Evolutionary conservation across 345 rosid species (phyloP).

Genomic region (Toxicodendron radicans): DNA sequence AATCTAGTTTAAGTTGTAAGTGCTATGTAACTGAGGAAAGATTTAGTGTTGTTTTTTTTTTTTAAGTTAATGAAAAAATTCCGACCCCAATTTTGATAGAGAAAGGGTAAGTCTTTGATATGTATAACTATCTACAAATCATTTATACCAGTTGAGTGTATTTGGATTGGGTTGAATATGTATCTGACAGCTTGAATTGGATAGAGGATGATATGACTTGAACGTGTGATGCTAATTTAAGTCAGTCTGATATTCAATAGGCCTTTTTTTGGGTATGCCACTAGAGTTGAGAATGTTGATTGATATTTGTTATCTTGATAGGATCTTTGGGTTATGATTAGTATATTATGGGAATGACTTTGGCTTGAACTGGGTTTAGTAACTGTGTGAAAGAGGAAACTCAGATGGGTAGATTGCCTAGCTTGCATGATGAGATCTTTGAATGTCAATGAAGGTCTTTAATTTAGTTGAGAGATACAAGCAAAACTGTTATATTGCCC

Average conservation of each 20-base stretch:
- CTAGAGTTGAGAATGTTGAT: background rate
- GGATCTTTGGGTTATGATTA: background rate
- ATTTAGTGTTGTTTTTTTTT: background rate
- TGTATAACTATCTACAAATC: too few relatives aligned
- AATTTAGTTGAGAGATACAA: background rate
- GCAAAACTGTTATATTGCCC: too few relatives aligned
- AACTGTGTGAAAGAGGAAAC: background rate
- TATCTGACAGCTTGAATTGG: background rate
- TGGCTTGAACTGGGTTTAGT: background rate
- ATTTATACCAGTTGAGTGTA: background rate
- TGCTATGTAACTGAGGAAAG: background rate
- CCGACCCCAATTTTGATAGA: background rate
- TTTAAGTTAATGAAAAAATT: background rate
- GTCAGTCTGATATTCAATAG: background rate
- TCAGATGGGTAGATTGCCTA: background rate
- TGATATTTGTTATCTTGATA: background rate
- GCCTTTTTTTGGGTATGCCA: background rate
- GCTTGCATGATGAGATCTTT: background rate
- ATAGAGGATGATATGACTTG: too few relatives aligned
- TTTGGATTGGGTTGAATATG: background rate
- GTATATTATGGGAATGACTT: background rate
- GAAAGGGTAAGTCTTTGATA: background rate
- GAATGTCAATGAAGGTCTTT: background rate
- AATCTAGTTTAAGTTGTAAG: background rate
- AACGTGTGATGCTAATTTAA: background rate